Base-by-base conservation (phyloP, 495 filamentous ascomycete genomes). In the Xylaria telfairii region DNA sequence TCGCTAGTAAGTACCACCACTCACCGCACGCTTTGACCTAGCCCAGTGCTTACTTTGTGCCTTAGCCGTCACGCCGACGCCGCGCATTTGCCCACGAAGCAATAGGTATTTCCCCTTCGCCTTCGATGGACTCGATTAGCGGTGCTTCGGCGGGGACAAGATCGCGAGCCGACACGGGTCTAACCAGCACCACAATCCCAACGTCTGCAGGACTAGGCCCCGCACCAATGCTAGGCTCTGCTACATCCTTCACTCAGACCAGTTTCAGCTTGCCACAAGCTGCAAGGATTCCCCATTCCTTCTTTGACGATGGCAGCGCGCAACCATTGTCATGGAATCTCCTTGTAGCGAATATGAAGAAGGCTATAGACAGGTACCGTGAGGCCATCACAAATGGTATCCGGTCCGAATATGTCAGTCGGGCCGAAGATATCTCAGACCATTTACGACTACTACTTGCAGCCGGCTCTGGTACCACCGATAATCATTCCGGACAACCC, bases 401-500 rank as follows among this genome's bases (percentile, higher is more conserved):
- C 74, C 89, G 94, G 41, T 92, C 93, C 15, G 94, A 98, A 77
- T 98, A 95, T 81, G 96, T 98, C 34, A 87, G 90, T 63, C 89
- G 91, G 66, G 96, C 96, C 8, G 96, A 99, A 81, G 95, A 98
- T 76, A 97, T 99, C 63, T 98, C 96, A 37, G 96, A 99, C 77
- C 95, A 98, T 80, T 85, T 98, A 51, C 92, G 96, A 49, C 87
- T 98, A 75, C 87, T 99, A n/a, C 87, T 99, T 51, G 93, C 94
- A 39, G 96, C 96, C 60, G 96, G 94, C 4, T 99, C 96, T 10
- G 93, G 93, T 62, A 98, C 96, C 4, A 99, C 96, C 1, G 96
- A 99, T 78, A 98, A 98, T 74, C 96, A 99, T 78, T 99, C 96
- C 13, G 96, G 96, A 54, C 96, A 97, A 72, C 96, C 96, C 37